Conservation (phyloP, 2,329 filamentous ascomycete species). For the Ambrosiella cleistominuta region DNA sequence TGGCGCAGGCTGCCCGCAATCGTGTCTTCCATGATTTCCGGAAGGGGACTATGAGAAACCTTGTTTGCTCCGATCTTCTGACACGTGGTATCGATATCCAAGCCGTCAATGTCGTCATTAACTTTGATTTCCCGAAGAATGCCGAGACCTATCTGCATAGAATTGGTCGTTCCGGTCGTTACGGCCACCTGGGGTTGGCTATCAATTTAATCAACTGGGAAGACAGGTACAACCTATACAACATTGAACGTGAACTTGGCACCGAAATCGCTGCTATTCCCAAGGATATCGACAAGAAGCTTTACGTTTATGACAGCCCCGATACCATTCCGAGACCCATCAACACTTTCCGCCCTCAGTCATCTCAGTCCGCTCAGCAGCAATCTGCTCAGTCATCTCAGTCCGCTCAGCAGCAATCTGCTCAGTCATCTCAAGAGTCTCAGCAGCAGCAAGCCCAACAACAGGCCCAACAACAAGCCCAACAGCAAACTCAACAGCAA, state of each 20-base stretch:
- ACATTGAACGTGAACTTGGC: constrained; percentile 91
- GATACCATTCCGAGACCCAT: constrained; percentile 81
- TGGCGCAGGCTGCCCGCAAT: constrained; percentile 93
- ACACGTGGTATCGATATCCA: constrained; percentile 99
- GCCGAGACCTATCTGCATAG: constrained; percentile 97
- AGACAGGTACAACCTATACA: constrained; percentile 95
- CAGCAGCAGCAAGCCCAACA: constrained; percentile 17
- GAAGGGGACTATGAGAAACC: constrained; percentile 91
- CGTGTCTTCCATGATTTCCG: constrained; percentile 99
- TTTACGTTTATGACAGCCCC: constrained; percentile 95
- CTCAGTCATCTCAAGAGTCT: constrained; percentile 17
- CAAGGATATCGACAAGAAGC: constrained; percentile 81
- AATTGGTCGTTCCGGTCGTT: constrained; percentile 92
- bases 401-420: constrained; percentile 7
- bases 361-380: constrained; percentile 15
- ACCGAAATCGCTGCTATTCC: constrained; percentile 98
- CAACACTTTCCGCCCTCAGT: constrained; percentile 23
- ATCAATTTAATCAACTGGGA: constrained; percentile 99
- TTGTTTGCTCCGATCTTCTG: constrained; percentile 92
- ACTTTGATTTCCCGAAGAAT: constrained; percentile 99
- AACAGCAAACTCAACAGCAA: constrained; percentile 1
- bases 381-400: neutral
- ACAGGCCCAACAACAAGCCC: constrained; percentile 12
- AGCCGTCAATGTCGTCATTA: constrained; percentile 98
- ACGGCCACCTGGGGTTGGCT: constrained; percentile 88